Base-by-base conservation (phyloP, 2,329 filamentous ascomycete genomes). In the Clonostachys byssicola region DNA sequence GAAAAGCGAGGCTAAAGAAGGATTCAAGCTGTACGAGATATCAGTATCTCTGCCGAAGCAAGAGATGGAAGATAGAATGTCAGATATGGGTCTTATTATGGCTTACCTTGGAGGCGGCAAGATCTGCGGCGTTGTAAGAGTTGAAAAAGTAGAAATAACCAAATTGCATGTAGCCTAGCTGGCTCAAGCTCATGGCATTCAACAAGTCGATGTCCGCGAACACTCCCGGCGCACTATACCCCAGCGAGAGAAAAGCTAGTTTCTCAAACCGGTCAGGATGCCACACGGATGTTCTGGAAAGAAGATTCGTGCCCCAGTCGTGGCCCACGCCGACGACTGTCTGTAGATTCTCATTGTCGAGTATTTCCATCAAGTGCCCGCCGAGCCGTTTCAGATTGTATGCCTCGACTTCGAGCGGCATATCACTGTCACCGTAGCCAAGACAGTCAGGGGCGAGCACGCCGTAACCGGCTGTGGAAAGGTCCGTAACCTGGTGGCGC, bases 321-420 rank as follows among this genome's bases (percentile, higher is more conserved):
- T 74, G 71, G 9, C 61, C 70, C 20, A 73, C 57, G 68, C 71
- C 73, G 35, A 74, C 56, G 5, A 71, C 71, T n/a, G 62, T 59
- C 5, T 60, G 52, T 34, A 66, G 58, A 35, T 52, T 51, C n/a
- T 52, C 54, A 43, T 60, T 52, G 8, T 34, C 48, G 1, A 63
- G 53, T 2, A 64, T 52, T 12, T 60, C 60, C 13, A 58, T 36
- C 52, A 63, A 49, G 42, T 58, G 60, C 41, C 51, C 53, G 4
- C 57, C 54, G 7, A 59, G 42, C 12, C 54, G 47, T 50, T 63
- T 56, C 16, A 54, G 51, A n/a, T 42, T 44, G 45, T 64, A 63
- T 40, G 59, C 56, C 7, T 47, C 49, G n/a, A 44, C 4, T 3
- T 53, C 52, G 10, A 49, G 44, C 16, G 52, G 55, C 18, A 52